Percentiles rank a stretch among this genome's conserved stretches.
phyloP scores from a whole-genome alignment of 1,284 basidiomycete species.

The Mycena citricolor region DNA sequence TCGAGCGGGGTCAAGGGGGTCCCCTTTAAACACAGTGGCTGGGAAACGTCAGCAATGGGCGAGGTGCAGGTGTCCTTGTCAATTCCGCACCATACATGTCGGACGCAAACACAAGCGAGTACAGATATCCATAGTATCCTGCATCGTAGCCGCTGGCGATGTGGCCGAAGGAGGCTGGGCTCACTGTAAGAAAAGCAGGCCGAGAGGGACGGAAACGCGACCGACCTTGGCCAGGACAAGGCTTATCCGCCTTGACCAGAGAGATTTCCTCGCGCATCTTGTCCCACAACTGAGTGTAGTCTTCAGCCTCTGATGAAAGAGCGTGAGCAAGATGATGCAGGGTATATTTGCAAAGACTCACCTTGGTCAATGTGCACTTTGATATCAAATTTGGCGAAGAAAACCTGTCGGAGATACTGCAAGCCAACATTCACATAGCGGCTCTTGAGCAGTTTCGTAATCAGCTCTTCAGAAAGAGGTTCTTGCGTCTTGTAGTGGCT shows the following conservation, averaged over 20 bases:
- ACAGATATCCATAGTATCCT: slow-evolving; percentile 74
- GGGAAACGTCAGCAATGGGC: not conserved
- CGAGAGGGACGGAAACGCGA: not conserved
- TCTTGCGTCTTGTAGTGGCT: slow-evolving; percentile 76
- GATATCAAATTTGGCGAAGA: slow-evolving; percentile 80
- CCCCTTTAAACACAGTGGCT: slow-evolving; percentile 74
- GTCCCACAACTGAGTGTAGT: slow-evolving; percentile 78
- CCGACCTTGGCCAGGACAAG: slow-evolving; percentile 62
- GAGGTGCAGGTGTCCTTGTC: not conserved
- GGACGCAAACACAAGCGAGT: slow-evolving; percentile 72
- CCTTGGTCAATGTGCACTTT: slow-evolving; percentile 73
- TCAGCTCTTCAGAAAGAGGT: slow-evolving; percentile 71
- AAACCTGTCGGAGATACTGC: slow-evolving; percentile 78
- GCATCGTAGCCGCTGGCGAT: slow-evolving; percentile 77
- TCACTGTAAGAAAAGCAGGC: not conserved
- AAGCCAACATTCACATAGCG: slow-evolving; percentile 81
- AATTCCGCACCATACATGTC: slow-evolving; percentile 65
- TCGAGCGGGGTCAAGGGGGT: slow-evolving; percentile 66
- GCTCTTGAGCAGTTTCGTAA: slow-evolving; percentile 77
- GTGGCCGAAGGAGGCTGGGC: slow-evolving; percentile 60
- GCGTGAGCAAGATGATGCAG: not conserved
- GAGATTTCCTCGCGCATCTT: slow-evolving; percentile 65
- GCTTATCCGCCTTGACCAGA: slow-evolving; percentile 60
- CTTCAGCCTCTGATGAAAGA: slow-evolving; percentile 45
- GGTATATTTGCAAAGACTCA: slow-evolving; percentile 26